These are phyloP conservation scores for Debaryomyces subglobosus DNA, from an alignment of 1,139 yeast genomes.

Conservation along the genomic window DNA sequence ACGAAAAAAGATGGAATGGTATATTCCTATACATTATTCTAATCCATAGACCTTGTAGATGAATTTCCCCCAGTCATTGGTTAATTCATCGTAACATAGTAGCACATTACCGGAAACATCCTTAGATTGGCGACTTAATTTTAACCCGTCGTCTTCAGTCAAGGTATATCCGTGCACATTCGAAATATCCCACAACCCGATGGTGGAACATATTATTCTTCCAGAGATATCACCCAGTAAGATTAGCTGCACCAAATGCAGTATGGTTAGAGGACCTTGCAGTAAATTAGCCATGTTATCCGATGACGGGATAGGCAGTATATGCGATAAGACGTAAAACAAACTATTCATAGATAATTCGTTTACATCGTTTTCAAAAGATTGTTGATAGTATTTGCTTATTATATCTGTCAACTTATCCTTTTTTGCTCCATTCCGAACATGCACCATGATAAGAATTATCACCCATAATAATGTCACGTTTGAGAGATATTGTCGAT, in stretches of 20 bases:
- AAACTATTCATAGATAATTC: slow-evolving; percentile 17
- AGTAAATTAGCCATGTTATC: not conserved
- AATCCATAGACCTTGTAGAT: slow-evolving; percentile 26
- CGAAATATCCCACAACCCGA: slow-evolving; percentile 39
- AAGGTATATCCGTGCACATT: slow-evolving; percentile 24
- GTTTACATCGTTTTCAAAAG: slow-evolving; percentile 9
- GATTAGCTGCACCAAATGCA: slow-evolving; percentile 20
- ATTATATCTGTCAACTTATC: slow-evolving; percentile 8
- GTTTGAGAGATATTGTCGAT: slow-evolving; percentile 22
- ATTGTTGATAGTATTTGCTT: slow-evolving; percentile 9
- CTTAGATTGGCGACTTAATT: not conserved
- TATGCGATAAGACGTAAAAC: slow-evolving; percentile 19
- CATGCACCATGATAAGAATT: slow-evolving; percentile 17
- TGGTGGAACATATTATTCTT: slow-evolving; percentile 32
- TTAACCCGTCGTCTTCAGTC: slow-evolving; percentile 9
- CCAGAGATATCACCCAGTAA: slow-evolving; percentile 27
- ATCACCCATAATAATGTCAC: slow-evolving; percentile 24
- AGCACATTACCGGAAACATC: slow-evolving; percentile 1
- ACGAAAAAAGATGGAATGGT: no score
- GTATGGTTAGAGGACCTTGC: slow-evolving; percentile 13
- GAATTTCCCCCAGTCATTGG: slow-evolving; percentile 18
- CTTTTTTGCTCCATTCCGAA: slow-evolving; percentile 6
- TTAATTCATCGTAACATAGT: slow-evolving; percentile 9
- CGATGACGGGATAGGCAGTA: slow-evolving; percentile 9
- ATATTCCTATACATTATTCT: slow-evolving; percentile 18